Evolutionary conservation across 352 stramenopile species (phyloP), one percentile per base, ranked within the genome.

Genomic region (Globisporangium camurandrum): DNA sequence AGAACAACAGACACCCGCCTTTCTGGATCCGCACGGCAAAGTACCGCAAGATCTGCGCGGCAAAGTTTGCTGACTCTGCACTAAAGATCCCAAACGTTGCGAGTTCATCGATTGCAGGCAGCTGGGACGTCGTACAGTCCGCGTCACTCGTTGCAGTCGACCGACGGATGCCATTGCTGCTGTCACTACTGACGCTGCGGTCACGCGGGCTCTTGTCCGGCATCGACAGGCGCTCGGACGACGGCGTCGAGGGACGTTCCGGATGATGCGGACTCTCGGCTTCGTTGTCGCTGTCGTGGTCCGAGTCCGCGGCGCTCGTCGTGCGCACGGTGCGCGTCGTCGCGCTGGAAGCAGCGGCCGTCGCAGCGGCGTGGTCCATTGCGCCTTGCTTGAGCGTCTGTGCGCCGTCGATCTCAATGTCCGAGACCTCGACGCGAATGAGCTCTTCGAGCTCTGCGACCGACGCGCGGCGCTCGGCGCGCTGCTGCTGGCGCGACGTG

Each of bases 1-100:
- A 90, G 30, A 85, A 67, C 31, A 91, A 61, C 43, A 93, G 85
- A 49, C 83, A 93, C 19, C 65, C 69, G 14, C 79, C 83, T 40
- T 89, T 88, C 44, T 90, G 71, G 9, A 75, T 77, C 26, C 80
- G 71, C 45, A 91, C 77, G 2, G 81, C 79, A 50, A 88, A 89
- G 46, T 93, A 90, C 20, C 75, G 77, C 20, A 93, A 51, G 19
- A 93, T 75, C 54, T 93, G 80, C 46, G 77, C 84, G 22, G 75
- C 74, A 49, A 89, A 89, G 50, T 80, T 89, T 50, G 80, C 80
- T 38, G 75, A 85, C 51, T 86, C 72, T n/a, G 73, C 66, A 54
- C 74, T 83, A 56, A 86, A 86, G 48, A 91, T 81, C 19, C 75
- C 75, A 33, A 84, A 78, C 54, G 73, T 64, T 19, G 62, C 66